Evolutionary conservation across 2,329 filamentous ascomycete genomes (phyloP).

Genomic region (Nannizziopsis barbatae): DNA sequence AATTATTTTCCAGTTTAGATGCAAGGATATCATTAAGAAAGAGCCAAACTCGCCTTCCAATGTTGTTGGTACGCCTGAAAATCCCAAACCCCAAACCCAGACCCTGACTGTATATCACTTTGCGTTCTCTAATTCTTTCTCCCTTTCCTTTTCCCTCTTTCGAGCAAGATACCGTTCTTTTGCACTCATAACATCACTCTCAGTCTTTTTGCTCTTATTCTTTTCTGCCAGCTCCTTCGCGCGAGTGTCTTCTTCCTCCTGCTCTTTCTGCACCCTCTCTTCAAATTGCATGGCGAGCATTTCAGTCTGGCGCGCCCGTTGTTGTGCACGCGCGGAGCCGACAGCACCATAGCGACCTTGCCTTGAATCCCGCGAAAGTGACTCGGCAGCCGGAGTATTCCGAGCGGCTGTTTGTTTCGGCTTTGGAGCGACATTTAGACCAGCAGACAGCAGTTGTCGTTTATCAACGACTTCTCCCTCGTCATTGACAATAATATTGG

Average conservation of each 20-base stretch:
- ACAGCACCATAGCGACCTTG: conserved; percentile 21
- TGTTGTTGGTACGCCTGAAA: neutral
- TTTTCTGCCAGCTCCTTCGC: conserved; percentile 44
- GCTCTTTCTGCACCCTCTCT: conserved; percentile 43
- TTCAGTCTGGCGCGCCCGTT: conserved; percentile 46
- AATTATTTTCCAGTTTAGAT: too few species aligned
- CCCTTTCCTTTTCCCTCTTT: conserved; percentile 42
- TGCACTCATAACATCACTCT: conserved; percentile 47
- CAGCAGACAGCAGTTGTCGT: conserved; percentile 50
- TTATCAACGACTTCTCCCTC: conserved; percentile 56
- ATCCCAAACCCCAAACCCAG: neutral
- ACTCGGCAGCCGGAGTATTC: conserved; percentile 6
- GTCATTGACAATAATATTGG: conserved; percentile 49
- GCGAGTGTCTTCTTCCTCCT: conserved; percentile 48
- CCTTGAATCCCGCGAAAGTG: neutral
- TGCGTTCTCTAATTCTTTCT: conserved; percentile 25
- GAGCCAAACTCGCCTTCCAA: too few species aligned
- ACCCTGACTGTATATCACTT: neutral
- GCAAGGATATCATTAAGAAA: too few species aligned
- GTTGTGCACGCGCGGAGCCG: conserved; percentile 32
- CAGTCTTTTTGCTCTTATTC: conserved; percentile 49
- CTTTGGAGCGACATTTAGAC: conserved; percentile 50
- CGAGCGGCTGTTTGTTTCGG: conserved; percentile 31
- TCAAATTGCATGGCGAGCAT: conserved; percentile 52
- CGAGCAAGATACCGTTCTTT: conserved; percentile 51